Base-by-base conservation (phyloP, 495 filamentous ascomycete species). In the Penicillium flavigenum region DNA sequence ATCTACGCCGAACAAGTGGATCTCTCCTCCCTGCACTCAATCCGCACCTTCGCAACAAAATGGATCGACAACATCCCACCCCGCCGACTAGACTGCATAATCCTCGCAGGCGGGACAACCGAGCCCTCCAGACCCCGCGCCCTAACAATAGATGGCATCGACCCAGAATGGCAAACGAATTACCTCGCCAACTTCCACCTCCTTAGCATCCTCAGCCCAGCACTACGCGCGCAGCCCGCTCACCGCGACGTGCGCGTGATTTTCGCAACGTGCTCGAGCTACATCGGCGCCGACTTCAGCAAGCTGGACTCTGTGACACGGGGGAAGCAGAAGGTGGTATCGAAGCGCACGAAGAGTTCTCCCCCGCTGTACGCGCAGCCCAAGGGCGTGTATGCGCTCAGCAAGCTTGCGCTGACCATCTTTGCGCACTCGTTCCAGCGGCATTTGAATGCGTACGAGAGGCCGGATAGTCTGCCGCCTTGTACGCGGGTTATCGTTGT, bases 11-110 rank as follows among this genome's bases (percentile, higher is more conserved):
- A 99, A 70, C 88, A 95, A 69, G 90, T 94, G 34, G 92, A 99
- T 61, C 85, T 99, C 41, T 73, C 87, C 26, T 92, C 88, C 12
- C 77, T 98, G 17, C 83, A 96, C 65, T 92, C 88, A 58, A 86
- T 99, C 55, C 89, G 94, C 24, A 79, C 86, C 56, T 99, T 99
- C 67, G 94, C 94, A n/a, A 99, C 94, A 3, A 92, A 92, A 75
- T 99, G 95, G 91, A 88, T 98, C 62, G 92, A 99, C 72, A 99
- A 98, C 69, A 83, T 86, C 27, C 92, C 95, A 0, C 88, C 92
- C 20, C 84, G 94, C 38, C 83, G 94, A n/a, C 77, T 99, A 5
- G 94, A 99, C 71, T 91, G 93, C 85, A 75, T 99, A 22, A 85
- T 99, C 44, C 80, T 97, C 17, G 95, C 91, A 71, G 94, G 85